These are phyloP conservation scores for Typha latifolia DNA, from an alignment of 176 grass and related monocot species.

Conservation along the genomic window DNA sequence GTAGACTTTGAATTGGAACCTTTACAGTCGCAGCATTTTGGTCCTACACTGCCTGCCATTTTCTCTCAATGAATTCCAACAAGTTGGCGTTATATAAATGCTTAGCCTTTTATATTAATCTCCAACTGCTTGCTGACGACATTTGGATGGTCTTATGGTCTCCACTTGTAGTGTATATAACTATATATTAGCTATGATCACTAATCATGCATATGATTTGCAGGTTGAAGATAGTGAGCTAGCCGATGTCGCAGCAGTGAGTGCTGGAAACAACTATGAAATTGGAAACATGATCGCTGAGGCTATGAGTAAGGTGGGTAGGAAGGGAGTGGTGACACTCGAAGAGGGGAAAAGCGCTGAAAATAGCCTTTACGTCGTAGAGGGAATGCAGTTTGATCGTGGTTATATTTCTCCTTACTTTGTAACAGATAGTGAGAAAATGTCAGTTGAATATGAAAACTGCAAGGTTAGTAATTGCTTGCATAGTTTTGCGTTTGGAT, in stretches of 20 bases:
- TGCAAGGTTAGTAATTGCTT: slow-evolving; percentile 56
- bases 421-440: slow-evolving; percentile 95
- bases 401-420: slow-evolving; percentile 98
- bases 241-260: slow-evolving; percentile 88
- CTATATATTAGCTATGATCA: too few species aligned
- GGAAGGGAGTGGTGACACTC: slow-evolving; percentile 93
- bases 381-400: slow-evolving; percentile 98
- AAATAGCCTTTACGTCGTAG: slow-evolving; percentile 85
- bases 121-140: too few species aligned
- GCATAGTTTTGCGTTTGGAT: neutral
- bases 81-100: too few species aligned
- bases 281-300: slow-evolving; percentile 96
- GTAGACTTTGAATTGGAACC: too few species aligned
- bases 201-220: slow-evolving; percentile 1
- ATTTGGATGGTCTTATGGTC: too few species aligned
- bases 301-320: slow-evolving; percentile 92
- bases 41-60: too few species aligned
- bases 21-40: too few species aligned
- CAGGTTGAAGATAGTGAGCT: slow-evolving; percentile 96
- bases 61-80: too few species aligned
- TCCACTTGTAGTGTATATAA: too few species aligned
- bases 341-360: slow-evolving; percentile 92
- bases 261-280: slow-evolving; percentile 94
- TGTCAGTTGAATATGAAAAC: slow-evolving; percentile 86
- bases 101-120: too few species aligned